Percentiles rank a stretch among this genome's conserved stretches.
Conservation (phyloP, 805 yeast species). For the Lipomyces chichibuensis region DNA sequence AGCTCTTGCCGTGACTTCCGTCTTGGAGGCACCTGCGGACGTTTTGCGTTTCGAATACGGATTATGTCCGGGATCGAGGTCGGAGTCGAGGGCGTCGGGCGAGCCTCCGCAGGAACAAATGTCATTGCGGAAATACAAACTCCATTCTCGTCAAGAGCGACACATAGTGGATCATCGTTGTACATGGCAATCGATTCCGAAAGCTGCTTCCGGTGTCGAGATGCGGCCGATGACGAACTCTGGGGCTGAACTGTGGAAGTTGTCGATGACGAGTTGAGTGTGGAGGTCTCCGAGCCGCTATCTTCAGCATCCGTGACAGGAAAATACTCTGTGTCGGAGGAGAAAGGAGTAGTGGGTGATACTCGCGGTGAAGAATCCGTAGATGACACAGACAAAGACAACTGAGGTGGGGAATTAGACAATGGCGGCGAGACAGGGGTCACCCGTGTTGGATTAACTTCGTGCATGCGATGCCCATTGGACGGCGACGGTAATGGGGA, state of each 20-base stretch:
- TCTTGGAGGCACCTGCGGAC: neutral
- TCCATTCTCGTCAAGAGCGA: slow-evolving; percentile 34
- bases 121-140: slow-evolving; percentile 33
- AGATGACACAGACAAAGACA: slow-evolving; percentile 27
- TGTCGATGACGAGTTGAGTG: slow-evolving; percentile 14
- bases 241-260: slow-evolving; percentile 8
- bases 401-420: slow-evolving; percentile 19
- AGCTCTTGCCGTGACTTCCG: slow-evolving; percentile 16
- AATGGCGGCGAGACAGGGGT: neutral
- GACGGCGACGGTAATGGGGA: neutral
- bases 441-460: neutral
- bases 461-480: neutral
- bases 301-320: slow-evolving; percentile 21
- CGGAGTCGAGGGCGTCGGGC: neutral
- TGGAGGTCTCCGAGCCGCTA: slow-evolving; percentile 15
- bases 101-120: slow-evolving; percentile 18
- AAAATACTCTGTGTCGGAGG: slow-evolving; percentile 24
- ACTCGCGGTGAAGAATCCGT: slow-evolving; percentile 24
- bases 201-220: slow-evolving; percentile 30
- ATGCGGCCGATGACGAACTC: neutral
- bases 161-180: slow-evolving; percentile 34
- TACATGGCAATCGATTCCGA: slow-evolving; percentile 26
- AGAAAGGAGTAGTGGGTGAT: slow-evolving; percentile 22
- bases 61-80: slow-evolving; percentile 6
- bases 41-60: neutral